Evolutionary conservation across 176 grass and related monocot species (phyloP), one percentile per base, ranked within the genome.

Genomic region (Aegilops umbellulata): DNA sequence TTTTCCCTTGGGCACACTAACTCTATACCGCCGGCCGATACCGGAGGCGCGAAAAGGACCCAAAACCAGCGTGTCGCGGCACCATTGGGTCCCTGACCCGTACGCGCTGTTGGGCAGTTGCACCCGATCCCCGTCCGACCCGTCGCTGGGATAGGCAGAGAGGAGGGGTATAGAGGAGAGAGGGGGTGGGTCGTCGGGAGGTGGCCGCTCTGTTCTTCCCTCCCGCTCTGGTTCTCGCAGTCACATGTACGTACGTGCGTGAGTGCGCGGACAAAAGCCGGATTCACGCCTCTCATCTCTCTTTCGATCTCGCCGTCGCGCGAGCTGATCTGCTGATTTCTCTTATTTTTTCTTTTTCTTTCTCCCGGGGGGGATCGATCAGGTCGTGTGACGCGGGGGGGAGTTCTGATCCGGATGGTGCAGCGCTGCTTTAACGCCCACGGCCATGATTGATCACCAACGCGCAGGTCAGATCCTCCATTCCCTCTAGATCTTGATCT

Each of bases 391-490:
- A 39, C 69, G 88, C 77, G 44, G 88, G 44, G 46, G 70, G 88
- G 77, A 82, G 83, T 27, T 82, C 78, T 81, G 83, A 89, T 86
- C 78, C 78, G 69, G 88, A 89, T 86, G 88, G 62, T 89, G 77
- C 83, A 85, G 78, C 69, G 70, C 77, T 25, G 31, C 44, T 60
- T 69, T n/a, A 46, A 81, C 69, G 60, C 82, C 82, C 69, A 85
- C 70, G 83, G 83, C 62, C 83, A 89, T 81, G 88, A 85, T 85
- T 85, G 88, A 89, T 89, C 58, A 74, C 62, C 61, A 89, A 41
- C 78, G 47, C 63, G 78, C 69, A 89, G 78, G 83, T 89, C 26
- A 82, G 70, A 69, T 57, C 80, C 47, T 60, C 47, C 49, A 39
- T 13, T 25, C 66, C 35, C 2, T 81, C 35, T 74, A 76, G 88